phyloP scores from a whole-genome alignment of 805 yeast genomes.

The Suhomyces sp. region DNA sequence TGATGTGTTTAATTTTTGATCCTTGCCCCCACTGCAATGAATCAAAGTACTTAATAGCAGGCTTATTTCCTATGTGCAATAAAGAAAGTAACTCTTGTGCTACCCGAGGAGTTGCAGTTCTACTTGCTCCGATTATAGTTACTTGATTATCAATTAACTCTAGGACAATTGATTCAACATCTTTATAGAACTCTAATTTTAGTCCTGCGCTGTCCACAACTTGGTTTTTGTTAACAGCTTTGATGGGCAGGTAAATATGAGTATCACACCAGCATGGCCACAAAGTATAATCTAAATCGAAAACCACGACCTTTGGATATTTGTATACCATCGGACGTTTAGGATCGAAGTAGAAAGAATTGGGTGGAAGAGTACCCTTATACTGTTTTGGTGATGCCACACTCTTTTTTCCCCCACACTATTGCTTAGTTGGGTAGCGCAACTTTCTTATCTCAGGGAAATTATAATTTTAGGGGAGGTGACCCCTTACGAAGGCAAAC shows the following conservation, averaged over 20 bases:
- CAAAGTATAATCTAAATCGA: slow-evolving; percentile 73
- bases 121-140: slow-evolving; percentile 65
- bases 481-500: slow-evolving; percentile 8
- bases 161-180: slow-evolving; percentile 62
- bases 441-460: not conserved
- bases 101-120: slow-evolving; percentile 78
- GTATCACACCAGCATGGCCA: slow-evolving; percentile 90
- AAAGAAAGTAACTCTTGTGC: slow-evolving; percentile 62
- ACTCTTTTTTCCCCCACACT: slow-evolving; percentile 3
- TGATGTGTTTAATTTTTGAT: slow-evolving; percentile 57
- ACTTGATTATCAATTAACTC: slow-evolving; percentile 51
- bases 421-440: not conserved
- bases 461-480: slow-evolving; percentile 1
- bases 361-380: no score
- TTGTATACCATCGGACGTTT: slow-evolving; percentile 2
- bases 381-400: slow-evolving; percentile 2
- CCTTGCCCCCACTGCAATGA: slow-evolving; percentile 70
- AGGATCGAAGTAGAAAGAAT: no score
- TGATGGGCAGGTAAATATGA: slow-evolving; percentile 56
- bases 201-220: slow-evolving; percentile 57
- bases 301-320: slow-evolving; percentile 54
- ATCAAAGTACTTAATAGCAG: slow-evolving; percentile 54
- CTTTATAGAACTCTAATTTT: slow-evolving; percentile 58
- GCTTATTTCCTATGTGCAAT: slow-evolving; percentile 52
- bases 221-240: slow-evolving; percentile 20